Percentiles rank a stretch among this genome's conserved stretches.
Conservation (phyloP, 2,329 filamentous ascomycete genomes). For the Orbilia quercus region DNA sequence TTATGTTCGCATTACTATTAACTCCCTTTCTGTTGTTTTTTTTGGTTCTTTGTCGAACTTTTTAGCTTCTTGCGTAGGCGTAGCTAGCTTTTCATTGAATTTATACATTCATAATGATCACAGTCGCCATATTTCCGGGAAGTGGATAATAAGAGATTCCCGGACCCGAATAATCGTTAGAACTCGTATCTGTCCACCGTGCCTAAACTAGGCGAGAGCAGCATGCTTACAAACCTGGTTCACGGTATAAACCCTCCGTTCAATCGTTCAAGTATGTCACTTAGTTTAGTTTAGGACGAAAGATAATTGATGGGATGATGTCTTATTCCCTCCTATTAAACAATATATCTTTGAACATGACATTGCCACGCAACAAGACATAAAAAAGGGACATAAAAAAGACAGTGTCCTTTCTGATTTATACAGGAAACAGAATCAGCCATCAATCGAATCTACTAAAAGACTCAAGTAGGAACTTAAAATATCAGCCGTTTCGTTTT, state of each 20-base stretch:
- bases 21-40: no score
- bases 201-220: no score
- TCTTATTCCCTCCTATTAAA: neutral
- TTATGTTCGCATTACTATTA: slow-evolving; percentile 1
- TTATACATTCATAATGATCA: slow-evolving; percentile 23
- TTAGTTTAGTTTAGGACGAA: neutral
- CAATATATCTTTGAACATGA: neutral
- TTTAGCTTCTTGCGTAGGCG: slow-evolving; percentile 48
- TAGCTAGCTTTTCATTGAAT: slow-evolving; percentile 50
- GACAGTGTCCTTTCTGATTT: slow-evolving; percentile 1
- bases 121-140: no score
- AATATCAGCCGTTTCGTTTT: slow-evolving; percentile 8
- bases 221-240: no score
- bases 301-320: neutral
- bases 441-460: neutral
- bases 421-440: slow-evolving; percentile 4
- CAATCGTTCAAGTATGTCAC: no score
- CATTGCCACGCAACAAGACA: neutral
- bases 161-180: no score
- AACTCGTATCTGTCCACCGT: no score
- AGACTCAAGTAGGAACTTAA: slow-evolving; percentile 5
- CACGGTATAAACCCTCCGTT: no score
- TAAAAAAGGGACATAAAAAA: no score
- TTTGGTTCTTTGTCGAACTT: slow-evolving; percentile 12
- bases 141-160: no score